phyloP scores from a whole-genome alignment of 306 rosid species.

The Vigna trinervia region DNA sequence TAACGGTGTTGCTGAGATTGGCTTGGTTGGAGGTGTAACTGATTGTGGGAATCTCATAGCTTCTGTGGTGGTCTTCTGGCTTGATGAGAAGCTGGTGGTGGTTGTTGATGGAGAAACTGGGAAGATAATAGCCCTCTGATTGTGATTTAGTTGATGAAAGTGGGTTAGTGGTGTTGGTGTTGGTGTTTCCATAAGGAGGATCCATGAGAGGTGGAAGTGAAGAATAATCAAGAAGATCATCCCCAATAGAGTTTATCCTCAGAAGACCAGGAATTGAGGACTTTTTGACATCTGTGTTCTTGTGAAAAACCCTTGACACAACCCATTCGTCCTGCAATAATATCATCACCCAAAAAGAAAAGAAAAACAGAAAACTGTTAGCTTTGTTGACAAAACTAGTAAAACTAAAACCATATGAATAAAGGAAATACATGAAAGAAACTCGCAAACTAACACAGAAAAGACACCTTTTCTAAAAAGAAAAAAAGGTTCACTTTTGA shows the following conservation, averaged over 20 bases:
- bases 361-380: neutral
- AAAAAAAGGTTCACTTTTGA: neutral
- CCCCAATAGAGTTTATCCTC: slow-evolving; percentile 62
- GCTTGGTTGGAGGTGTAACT: slow-evolving; percentile 40
- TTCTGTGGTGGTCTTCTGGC: slow-evolving; percentile 45
- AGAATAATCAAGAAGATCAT: slow-evolving; percentile 62
- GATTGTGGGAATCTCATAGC: slow-evolving; percentile 43
- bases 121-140: slow-evolving; percentile 55
- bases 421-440: slow-evolving; percentile 56
- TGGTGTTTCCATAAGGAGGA: slow-evolving; percentile 20
- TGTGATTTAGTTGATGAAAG: slow-evolving; percentile 43
- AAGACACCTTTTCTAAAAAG: slow-evolving; percentile 41
- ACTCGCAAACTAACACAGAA: slow-evolving; percentile 53
- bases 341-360: neutral
- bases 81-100: slow-evolving; percentile 39
- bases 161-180: slow-evolving; percentile 27
- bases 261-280: slow-evolving; percentile 38
- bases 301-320: slow-evolving; percentile 82
- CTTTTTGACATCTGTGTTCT: slow-evolving; percentile 59
- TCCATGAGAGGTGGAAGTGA: slow-evolving; percentile 88
- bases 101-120: slow-evolving; percentile 46
- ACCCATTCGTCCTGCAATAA: slow-evolving; percentile 90
- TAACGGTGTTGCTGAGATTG: slow-evolving; percentile 36
- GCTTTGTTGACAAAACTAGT: slow-evolving; percentile 36
- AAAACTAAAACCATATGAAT: slow-evolving; percentile 30